Evolutionary conservation across 495 filamentous ascomycete genomes (phyloP).

Genomic region (Polyplosphaeria fusca): DNA sequence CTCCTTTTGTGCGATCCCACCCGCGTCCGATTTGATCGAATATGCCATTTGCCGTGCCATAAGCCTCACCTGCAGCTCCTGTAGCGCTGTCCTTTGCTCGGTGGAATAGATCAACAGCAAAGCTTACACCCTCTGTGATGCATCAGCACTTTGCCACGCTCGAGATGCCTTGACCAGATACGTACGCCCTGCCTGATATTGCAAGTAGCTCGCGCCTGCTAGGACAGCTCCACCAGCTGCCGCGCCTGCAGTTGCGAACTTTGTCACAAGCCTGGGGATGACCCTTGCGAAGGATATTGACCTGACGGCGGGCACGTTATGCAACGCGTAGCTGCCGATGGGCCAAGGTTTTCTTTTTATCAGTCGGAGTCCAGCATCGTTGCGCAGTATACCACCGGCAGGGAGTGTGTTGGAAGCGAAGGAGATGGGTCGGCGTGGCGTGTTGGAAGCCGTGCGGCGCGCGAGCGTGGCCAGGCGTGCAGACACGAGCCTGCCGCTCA

Average conservation of each 20-base stretch:
- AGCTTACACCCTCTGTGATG: slow-evolving; percentile 85
- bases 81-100: slow-evolving; percentile 66
- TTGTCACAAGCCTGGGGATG: slow-evolving; percentile 84
- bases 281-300: slow-evolving; percentile 81
- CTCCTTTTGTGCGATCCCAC: slow-evolving; percentile 78
- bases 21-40: slow-evolving; percentile 74
- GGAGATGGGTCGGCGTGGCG: slow-evolving; percentile 64
- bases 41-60: slow-evolving; percentile 66
- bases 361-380: slow-evolving; percentile 59
- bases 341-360: slow-evolving; percentile 67
- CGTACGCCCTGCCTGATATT: slow-evolving; percentile 93
- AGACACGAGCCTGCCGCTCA: slow-evolving; percentile 81
- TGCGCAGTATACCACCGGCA: slow-evolving; percentile 67
- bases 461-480: slow-evolving; percentile 65
- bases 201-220: slow-evolving; percentile 82
- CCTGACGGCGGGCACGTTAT: slow-evolving; percentile 80
- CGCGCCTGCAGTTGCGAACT: slow-evolving; percentile 81
- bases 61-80: slow-evolving; percentile 60
- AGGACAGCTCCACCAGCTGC: slow-evolving; percentile 87
- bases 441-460: slow-evolving; percentile 51
- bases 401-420: slow-evolving; percentile 50
- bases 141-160: not conserved
- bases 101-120: slow-evolving; percentile 75
- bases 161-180: slow-evolving; percentile 22
- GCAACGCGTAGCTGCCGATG: slow-evolving; percentile 68